Percentiles rank a stretch among this genome's conserved stretches.
phyloP scores from a whole-genome alignment of 768 basidiomycete species.

The Termitomyces titanicus region DNA sequence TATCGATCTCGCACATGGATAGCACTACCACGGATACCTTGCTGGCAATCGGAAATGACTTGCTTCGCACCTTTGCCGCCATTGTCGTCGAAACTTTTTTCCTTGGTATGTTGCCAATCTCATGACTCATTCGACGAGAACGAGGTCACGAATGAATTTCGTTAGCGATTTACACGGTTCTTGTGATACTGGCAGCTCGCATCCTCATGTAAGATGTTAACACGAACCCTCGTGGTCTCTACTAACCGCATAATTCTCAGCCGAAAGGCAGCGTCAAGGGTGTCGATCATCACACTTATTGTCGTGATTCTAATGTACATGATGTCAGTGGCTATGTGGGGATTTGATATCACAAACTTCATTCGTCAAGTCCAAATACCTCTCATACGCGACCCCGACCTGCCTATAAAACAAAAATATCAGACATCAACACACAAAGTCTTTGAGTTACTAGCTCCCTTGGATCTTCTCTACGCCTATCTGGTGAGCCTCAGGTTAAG shows the following conservation, averaged over 20 bases:
- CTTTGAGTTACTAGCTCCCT: background rate
- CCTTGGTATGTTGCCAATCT: background rate
- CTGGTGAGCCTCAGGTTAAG: background rate
- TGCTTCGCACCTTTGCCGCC: background rate
- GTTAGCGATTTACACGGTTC: background rate
- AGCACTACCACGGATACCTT: background rate
- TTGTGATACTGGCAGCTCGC: background rate
- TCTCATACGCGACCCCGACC: background rate
- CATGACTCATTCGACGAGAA: background rate
- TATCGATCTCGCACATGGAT: background rate
- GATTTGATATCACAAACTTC: conserved; percentile 7
- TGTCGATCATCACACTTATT: background rate
- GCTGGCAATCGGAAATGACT: background rate
- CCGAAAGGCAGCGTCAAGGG: background rate
- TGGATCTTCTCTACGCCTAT: conserved; percentile 6
- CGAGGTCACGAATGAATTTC: background rate
- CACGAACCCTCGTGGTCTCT: background rate
- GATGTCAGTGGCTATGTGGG: conserved; percentile 4
- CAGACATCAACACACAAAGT: background rate
- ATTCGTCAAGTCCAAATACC: background rate
- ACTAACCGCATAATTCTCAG: background rate
- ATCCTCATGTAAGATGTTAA: background rate
- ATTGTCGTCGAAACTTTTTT: background rate
- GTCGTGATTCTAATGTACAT: conserved; percentile 1
- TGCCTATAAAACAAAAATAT: background rate